These are phyloP conservation scores for Penicillium silybi DNA, from an alignment of 495 filamentous ascomycete genomes.

Conservation along the genomic window DNA sequence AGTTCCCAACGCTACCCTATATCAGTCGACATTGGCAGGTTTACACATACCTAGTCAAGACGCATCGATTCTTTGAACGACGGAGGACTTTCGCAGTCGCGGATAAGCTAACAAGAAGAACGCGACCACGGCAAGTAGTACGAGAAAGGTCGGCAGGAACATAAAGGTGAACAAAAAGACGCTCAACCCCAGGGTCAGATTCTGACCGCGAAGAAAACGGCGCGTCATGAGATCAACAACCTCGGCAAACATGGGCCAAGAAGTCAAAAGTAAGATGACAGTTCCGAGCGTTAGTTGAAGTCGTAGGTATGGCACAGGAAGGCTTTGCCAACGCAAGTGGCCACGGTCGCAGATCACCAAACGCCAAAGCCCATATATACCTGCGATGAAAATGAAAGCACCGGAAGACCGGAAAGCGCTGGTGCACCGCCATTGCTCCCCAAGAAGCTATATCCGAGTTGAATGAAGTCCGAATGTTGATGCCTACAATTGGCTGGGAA, in stretches of 20 bases:
- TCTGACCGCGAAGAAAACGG: constrained; percentile 28
- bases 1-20: too few relatives aligned
- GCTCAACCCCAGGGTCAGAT: constrained; percentile 33
- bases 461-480: background rate
- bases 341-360: background rate
- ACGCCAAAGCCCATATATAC: background rate
- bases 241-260: constrained; percentile 4
- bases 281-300: background rate
- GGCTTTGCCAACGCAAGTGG: background rate
- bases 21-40: too few relatives aligned
- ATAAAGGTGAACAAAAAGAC: constrained; percentile 38
- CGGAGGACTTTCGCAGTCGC: constrained; percentile 19
- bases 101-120: constrained; percentile 37
- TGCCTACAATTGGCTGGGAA: background rate
- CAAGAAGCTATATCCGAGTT: background rate
- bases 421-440: background rate
- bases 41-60: background rate
- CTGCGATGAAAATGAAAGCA: background rate
- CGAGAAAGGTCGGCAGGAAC: constrained; percentile 38
- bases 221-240: constrained; percentile 30
- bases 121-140: constrained; percentile 33
- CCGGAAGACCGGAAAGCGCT: background rate
- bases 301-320: background rate
- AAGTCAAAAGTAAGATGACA: background rate
- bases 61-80: background rate